Base-by-base conservation (phyloP, 176 grass and related monocot species). In the Canna indica region DNA sequence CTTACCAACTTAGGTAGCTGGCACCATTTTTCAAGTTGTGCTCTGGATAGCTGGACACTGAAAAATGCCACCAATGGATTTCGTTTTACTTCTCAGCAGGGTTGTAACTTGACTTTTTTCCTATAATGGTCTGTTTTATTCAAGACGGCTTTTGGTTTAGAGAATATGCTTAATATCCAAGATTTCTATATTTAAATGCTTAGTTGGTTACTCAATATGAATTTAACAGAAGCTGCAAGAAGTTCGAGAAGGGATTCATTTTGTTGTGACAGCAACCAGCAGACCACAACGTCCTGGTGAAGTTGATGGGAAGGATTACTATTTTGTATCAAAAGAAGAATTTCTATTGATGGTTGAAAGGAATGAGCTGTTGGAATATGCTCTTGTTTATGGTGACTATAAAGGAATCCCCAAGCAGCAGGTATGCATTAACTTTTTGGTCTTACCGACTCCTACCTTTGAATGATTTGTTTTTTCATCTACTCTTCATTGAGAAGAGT, bases 381-480 rank as follows among this genome's bases (percentile, higher is more conserved):
- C 88, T 4, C 88, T 96, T 77, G 93, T 96, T 70, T 96, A 91
- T 69, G 93, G 93, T 48, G 86, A 96, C 45, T 96, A 91, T 29
- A 96, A 96, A 69, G 93, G 93, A 41, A 85, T 96, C 42, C 93
- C 93, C 22, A 96, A 90, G 66, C 93, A 96, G 64, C 92, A 97
- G 88, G 93, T 97, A 82, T 58, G 47, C 67, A 69, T 0, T 14
- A 53, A 15, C 24, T 36, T 36, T 69, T 48, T 71, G 28, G 1
- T 66, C 36, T 52, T 14, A 35, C 25, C 12, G 16, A 71, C 22
- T 12, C 3, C 36, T 17, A 35, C 5, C 39, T 10, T 32, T 31
- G 29, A 60, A 8, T 29, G 27, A 16, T 29, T 0, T 59, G 56
- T 1, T 35, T 56, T 57, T 0, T 17, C 34, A 29, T 34, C 25